A percentile compares a stretch with the other conserved stretches of the same genome.
phyloP scores from a whole-genome alignment of 768 basidiomycete species.

The Guyanaporus albipodus region DNA sequence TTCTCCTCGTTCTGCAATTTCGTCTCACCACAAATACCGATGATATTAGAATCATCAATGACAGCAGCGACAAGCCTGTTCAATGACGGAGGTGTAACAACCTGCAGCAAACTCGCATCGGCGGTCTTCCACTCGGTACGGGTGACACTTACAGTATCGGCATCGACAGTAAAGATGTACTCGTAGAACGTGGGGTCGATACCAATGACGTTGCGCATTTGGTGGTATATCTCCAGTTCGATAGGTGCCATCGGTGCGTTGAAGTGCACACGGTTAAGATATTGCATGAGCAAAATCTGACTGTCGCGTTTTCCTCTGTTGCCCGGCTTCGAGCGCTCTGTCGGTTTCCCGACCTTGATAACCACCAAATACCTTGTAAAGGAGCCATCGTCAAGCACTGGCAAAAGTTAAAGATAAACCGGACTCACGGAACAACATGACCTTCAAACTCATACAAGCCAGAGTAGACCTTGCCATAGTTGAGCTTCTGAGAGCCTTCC shows the following conservation, averaged over 20 bases:
- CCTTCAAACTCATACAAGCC: conserved; percentile 69
- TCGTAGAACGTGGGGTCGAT: conserved; percentile 76
- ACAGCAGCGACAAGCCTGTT: conserved; percentile 64
- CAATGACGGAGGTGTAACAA: conserved; percentile 60
- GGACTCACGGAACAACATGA: conserved; percentile 59
- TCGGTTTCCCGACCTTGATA: conserved; percentile 65
- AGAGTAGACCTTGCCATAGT: conserved; percentile 69
- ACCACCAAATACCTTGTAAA: conserved; percentile 52
- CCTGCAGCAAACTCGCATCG: conserved; percentile 34
- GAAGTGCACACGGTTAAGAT: conserved; percentile 67
- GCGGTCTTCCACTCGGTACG: not conserved
- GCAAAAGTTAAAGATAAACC: not conserved
- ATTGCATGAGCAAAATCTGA: conserved; percentile 62
- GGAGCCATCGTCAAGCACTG: not conserved
- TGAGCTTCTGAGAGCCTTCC: conserved; percentile 62
- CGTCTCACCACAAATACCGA: conserved; percentile 69
- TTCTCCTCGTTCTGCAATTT: conserved; percentile 63
- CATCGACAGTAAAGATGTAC: conserved; percentile 70
- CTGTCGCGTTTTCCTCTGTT: conserved; percentile 70
- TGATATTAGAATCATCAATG: conserved; percentile 57
- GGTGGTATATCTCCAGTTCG: conserved; percentile 69
- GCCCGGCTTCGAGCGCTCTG: conserved; percentile 60
- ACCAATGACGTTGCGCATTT: conserved; percentile 71
- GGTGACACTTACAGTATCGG: conserved; percentile 51
- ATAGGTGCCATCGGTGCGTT: conserved; percentile 62